Conservation (phyloP, 805 yeast species). For the Suhomyces faveliae region DNA sequence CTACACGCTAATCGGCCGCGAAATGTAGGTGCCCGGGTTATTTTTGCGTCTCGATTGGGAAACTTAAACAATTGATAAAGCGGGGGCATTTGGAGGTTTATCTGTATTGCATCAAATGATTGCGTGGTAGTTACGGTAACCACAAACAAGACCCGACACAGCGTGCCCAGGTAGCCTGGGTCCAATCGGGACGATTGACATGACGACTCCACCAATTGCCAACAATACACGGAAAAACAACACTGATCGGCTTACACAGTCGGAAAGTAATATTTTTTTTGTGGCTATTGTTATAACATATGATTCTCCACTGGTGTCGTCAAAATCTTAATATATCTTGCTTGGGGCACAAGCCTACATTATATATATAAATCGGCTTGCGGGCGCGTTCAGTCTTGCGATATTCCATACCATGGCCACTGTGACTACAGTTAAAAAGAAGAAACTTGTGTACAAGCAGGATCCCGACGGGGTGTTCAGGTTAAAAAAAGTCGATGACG, state of each 20-base stretch:
- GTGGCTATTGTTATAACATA: neutral
- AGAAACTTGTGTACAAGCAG: constrained; percentile 34
- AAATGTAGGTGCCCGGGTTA: neutral
- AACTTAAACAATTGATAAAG: neutral
- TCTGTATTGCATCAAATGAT: too few species aligned
- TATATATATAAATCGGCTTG: neutral
- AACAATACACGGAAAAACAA: too few species aligned
- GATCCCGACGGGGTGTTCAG: constrained; percentile 41
- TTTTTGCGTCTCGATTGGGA: neutral
- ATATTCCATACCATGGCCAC: constrained; percentile 8
- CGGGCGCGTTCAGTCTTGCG: neutral
- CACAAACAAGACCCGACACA: too few species aligned
- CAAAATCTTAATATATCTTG: neutral
- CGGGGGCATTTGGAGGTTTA: neutral
- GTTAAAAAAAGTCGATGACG: constrained; percentile 24
- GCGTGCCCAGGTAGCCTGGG: too few species aligned
- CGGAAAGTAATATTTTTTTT: neutral
- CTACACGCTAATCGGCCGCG: too few species aligned
- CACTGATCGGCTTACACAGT: too few species aligned
- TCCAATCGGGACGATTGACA: too few species aligned
- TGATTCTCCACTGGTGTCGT: too few species aligned
- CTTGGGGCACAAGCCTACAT: neutral
- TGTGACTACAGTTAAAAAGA: constrained; percentile 17
- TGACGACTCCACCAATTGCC: neutral
- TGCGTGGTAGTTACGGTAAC: too few species aligned